These are phyloP conservation scores for Kodamaea fungicola DNA, from an alignment of 1,139 yeast species.

Conservation along the genomic window DNA sequence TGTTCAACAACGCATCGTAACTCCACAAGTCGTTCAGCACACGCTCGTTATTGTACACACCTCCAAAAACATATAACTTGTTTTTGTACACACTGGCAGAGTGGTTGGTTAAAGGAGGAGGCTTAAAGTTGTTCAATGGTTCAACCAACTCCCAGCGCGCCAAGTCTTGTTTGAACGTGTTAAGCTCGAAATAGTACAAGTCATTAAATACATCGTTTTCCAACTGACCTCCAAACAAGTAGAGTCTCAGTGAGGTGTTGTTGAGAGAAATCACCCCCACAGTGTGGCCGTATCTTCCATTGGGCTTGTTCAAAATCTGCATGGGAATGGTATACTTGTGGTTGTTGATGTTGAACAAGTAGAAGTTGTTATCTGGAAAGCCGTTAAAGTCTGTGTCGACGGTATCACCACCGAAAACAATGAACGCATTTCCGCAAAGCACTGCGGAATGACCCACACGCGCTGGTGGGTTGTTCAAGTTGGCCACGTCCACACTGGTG, in stretches of 20 bases:
- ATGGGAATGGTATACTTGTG: slow-evolving; percentile 87
- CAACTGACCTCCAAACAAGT: slow-evolving; percentile 92
- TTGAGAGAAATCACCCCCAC: slow-evolving; percentile 58
- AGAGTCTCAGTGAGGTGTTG: slow-evolving; percentile 68
- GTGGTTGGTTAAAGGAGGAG: slow-evolving; percentile 94
- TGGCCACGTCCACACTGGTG: slow-evolving; percentile 55
- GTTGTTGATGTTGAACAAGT: slow-evolving; percentile 85
- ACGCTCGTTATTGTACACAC: slow-evolving; percentile 79
- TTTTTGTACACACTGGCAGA: slow-evolving; percentile 79
- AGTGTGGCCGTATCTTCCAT: slow-evolving; percentile 93
- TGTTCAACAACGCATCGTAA: slow-evolving; percentile 65
- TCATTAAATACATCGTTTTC: slow-evolving; percentile 87
- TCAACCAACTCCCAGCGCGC: slow-evolving; percentile 80
- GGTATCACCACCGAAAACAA: slow-evolving; percentile 95
- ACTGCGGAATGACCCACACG: slow-evolving; percentile 95
- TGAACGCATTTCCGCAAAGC: slow-evolving; percentile 91
- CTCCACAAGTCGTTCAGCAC: slow-evolving; percentile 80
- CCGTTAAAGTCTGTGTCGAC: slow-evolving; percentile 78
- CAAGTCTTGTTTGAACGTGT: slow-evolving; percentile 78
- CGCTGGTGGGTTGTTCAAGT: slow-evolving; percentile 75
- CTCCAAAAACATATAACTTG: slow-evolving; percentile 82
- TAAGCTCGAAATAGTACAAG: slow-evolving; percentile 79
- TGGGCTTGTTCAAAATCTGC: slow-evolving; percentile 79
- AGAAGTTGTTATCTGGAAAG: slow-evolving; percentile 81
- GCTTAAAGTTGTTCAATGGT: slow-evolving; percentile 52